Conservation (phyloP, 352 stramenopile species). For the Phytophthora capsici region DNA sequence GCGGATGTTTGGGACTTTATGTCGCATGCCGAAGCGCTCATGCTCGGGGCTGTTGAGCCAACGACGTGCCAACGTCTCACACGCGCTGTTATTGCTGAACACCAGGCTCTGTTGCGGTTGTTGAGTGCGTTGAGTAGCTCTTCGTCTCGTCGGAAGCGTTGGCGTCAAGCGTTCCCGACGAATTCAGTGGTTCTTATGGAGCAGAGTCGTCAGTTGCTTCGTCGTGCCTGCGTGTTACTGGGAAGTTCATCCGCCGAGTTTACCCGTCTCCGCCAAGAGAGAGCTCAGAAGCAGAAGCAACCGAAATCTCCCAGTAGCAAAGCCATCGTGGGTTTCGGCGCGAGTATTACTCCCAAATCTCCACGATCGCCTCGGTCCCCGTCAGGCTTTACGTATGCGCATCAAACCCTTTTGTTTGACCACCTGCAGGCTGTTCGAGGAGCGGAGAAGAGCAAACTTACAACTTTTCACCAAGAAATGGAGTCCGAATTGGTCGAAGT, state of each 20-base stretch:
- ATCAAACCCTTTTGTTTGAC: constrained; percentile 69
- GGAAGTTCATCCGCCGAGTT: constrained; percentile 54
- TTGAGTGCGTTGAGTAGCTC: constrained; percentile 52
- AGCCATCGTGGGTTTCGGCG: constrained; percentile 24
- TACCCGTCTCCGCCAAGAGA: constrained; percentile 34
- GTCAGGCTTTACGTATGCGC: constrained; percentile 52
- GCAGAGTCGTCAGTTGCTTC: constrained; percentile 60
- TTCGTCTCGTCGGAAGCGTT: constrained; percentile 42
- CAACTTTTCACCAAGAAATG: constrained; percentile 51
- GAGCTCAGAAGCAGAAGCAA: constrained; percentile 37
- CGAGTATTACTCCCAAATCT: constrained; percentile 40
- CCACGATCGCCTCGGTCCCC: constrained; percentile 39
- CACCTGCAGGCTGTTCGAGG: constrained; percentile 51
- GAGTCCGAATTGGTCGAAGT: constrained; percentile 55
- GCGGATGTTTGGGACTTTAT: constrained; percentile 65
- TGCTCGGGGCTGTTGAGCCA: constrained; percentile 47
- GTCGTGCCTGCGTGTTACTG: constrained; percentile 61
- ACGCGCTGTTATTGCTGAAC: constrained; percentile 54
- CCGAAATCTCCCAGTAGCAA: constrained; percentile 21
- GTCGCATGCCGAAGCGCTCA: constrained; percentile 48
- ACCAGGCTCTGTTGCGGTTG: constrained; percentile 50
- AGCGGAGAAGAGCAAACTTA: constrained; percentile 44
- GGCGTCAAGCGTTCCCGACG: constrained; percentile 61
- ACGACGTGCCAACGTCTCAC: constrained; percentile 39
- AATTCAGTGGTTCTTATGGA: constrained; percentile 70